Percentiles rank a stretch among this genome's conserved stretches.
These are phyloP conservation scores for Solidago caesia DNA, from an alignment of 129 eudicot genomes.

Conservation along the genomic window DNA sequence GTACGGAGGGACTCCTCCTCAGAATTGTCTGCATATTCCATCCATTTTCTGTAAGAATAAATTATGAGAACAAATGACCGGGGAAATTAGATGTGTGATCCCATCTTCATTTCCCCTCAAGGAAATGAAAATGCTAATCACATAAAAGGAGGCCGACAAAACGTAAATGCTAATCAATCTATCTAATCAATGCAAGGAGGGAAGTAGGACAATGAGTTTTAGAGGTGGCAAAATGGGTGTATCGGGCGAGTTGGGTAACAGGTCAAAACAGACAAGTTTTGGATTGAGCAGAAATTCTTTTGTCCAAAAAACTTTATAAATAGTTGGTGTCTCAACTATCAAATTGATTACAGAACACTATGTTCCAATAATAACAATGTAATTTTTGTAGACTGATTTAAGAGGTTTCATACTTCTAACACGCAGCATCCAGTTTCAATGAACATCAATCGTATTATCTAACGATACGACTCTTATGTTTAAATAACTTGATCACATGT, in stretches of 20 bases:
- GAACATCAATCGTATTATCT: not conserved
- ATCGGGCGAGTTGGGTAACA: not conserved
- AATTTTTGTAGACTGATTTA: not conserved
- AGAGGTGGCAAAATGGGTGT: not conserved
- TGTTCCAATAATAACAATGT: not conserved
- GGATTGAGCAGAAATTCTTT: not conserved
- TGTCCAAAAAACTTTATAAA: not conserved
- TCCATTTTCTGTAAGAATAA: constrained; percentile 41
- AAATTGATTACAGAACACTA: not conserved
- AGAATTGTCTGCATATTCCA: constrained; percentile 87
- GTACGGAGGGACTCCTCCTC: constrained; percentile 51
- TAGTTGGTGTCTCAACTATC: not conserved
- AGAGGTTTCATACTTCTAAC: not conserved
- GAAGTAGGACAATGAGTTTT: not conserved
- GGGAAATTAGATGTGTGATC: constrained; percentile 19
- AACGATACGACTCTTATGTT: not conserved
- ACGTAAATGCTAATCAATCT: not conserved
- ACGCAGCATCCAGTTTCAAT: not conserved
- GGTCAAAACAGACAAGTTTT: not conserved
- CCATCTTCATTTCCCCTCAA: constrained; percentile 20
- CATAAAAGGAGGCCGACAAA: constrained; percentile 11
- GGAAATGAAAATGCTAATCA: not conserved
- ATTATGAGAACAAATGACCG: constrained; percentile 25
- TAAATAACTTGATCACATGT: constrained; percentile 12
- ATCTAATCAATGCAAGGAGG: not conserved